These are phyloP conservation scores for Rheum nobile DNA, from an alignment of 148 eudicot species.

Conservation along the genomic window DNA sequence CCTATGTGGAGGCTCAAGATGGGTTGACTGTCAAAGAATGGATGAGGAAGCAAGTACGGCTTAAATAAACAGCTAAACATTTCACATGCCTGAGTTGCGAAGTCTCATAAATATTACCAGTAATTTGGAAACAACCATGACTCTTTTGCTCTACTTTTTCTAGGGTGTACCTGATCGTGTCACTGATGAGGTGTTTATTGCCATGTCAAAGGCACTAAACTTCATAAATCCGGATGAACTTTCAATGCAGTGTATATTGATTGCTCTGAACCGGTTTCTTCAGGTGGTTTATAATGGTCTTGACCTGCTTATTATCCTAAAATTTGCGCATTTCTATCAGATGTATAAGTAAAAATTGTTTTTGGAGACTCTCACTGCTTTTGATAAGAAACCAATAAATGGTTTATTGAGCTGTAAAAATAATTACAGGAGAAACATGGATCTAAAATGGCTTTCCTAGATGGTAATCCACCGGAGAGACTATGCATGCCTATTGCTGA, in stretches of 20 bases:
- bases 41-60: slow-evolving; percentile 92
- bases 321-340: not conserved
- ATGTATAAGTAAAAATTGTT: not conserved
- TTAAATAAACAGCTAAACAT: not conserved
- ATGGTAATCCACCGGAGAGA: slow-evolving; percentile 98
- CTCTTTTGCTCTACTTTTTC: not conserved
- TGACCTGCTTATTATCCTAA: not conserved
- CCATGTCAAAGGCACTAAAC: slow-evolving; percentile 99
- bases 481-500: slow-evolving; percentile 92
- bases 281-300: slow-evolving; percentile 36
- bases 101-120: no score
- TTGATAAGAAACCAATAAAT: not conserved
- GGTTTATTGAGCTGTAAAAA: not conserved
- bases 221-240: slow-evolving; percentile 98
- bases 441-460: slow-evolving; percentile 97
- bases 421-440: slow-evolving; percentile 87
- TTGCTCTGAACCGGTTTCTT: slow-evolving; percentile 91
- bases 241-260: slow-evolving; percentile 97
- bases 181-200: slow-evolving; percentile 92
- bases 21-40: slow-evolving; percentile 88
- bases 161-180: slow-evolving; percentile 97
- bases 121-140: not conserved
- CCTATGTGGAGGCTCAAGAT: slow-evolving; percentile 98
- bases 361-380: not conserved
- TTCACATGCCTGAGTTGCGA: not conserved